These are phyloP conservation scores for Antrodiella citrinella DNA, from an alignment of 768 basidiomycete species.

Conservation along the genomic window DNA sequence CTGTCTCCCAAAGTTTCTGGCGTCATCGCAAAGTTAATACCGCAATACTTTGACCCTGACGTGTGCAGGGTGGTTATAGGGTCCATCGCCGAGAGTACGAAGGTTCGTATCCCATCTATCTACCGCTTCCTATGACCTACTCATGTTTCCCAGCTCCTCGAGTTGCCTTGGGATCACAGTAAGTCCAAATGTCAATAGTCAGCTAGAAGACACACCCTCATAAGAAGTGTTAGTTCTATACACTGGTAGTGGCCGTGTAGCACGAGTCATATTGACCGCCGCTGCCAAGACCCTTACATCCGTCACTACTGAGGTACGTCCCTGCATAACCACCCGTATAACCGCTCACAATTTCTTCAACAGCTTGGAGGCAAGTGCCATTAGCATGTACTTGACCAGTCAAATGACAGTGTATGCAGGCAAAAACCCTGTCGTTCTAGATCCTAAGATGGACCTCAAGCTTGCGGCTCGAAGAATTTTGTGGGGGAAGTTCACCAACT, in stretches of 20 bases:
- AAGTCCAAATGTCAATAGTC: slow-evolving; percentile 16
- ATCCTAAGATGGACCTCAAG: slow-evolving; percentile 59
- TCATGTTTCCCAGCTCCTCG: slow-evolving; percentile 44
- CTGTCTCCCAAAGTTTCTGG: slow-evolving; percentile 43
- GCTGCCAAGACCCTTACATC: slow-evolving; percentile 76
- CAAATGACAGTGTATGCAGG: slow-evolving; percentile 22
- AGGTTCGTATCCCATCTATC: slow-evolving; percentile 20
- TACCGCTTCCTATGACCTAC: not conserved
- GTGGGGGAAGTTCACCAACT: slow-evolving; percentile 75
- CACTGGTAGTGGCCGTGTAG: slow-evolving; percentile 52
- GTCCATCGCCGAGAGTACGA: slow-evolving; percentile 54
- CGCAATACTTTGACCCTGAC: slow-evolving; percentile 67
- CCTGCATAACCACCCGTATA: not conserved
- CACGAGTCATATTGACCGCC: slow-evolving; percentile 57
- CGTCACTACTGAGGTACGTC: slow-evolving; percentile 43
- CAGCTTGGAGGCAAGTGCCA: slow-evolving; percentile 40
- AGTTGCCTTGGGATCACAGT: slow-evolving; percentile 63
- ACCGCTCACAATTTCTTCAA: slow-evolving; percentile 38
- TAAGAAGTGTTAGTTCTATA: slow-evolving; percentile 40
- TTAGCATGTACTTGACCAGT: not conserved
- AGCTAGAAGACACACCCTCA: slow-evolving; percentile 10
- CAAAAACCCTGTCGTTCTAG: slow-evolving; percentile 70
- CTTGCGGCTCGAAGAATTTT: slow-evolving; percentile 61
- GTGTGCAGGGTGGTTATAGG: slow-evolving; percentile 66
- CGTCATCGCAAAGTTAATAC: slow-evolving; percentile 59